These are phyloP conservation scores for Arthroderma uncinatum DNA, from an alignment of 2,329 filamentous ascomycete species.

Conservation along the genomic window DNA sequence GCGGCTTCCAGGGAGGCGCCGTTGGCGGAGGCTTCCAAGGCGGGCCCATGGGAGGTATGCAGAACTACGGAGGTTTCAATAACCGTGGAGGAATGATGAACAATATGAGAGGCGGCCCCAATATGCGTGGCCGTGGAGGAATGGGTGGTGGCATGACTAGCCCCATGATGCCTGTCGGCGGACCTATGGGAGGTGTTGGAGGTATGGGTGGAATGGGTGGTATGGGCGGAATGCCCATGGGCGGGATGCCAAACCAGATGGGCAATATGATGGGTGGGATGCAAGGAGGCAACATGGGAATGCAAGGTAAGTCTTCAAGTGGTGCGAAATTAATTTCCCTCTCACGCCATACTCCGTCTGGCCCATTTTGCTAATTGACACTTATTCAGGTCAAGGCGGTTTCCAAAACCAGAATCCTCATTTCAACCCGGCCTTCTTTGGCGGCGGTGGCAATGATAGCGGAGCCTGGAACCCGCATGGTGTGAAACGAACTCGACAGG, in stretches of 20 bases:
- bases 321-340: not conserved
- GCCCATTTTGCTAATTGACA: constrained; percentile 8
- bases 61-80: constrained; percentile 37
- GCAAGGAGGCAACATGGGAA: constrained; percentile 35
- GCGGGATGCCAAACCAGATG: constrained; percentile 44
- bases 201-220: constrained; percentile 41
- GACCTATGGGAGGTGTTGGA: constrained; percentile 24
- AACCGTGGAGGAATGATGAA: constrained; percentile 47
- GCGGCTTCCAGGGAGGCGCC: constrained; percentile 30
- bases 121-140: constrained; percentile 45
- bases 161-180: constrained; percentile 36
- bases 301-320: constrained; percentile 35
- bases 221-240: constrained; percentile 45
- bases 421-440: constrained; percentile 66
- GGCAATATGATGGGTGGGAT: constrained; percentile 46
- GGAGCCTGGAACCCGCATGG: constrained; percentile 73
- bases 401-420: constrained; percentile 59
- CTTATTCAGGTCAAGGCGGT: constrained; percentile 32
- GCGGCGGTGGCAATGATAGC: constrained; percentile 37
- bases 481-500: constrained; percentile 65
- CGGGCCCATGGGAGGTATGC: constrained; percentile 42
- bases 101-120: constrained; percentile 14
- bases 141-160: constrained; percentile 46
- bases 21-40: constrained; percentile 38
- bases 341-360: not conserved